A percentile compares a stretch with the other conserved stretches of the same genome.
Evolutionary conservation across 169 alveolate species (phyloP).

Genomic region (Plasmodium adleri): DNA sequence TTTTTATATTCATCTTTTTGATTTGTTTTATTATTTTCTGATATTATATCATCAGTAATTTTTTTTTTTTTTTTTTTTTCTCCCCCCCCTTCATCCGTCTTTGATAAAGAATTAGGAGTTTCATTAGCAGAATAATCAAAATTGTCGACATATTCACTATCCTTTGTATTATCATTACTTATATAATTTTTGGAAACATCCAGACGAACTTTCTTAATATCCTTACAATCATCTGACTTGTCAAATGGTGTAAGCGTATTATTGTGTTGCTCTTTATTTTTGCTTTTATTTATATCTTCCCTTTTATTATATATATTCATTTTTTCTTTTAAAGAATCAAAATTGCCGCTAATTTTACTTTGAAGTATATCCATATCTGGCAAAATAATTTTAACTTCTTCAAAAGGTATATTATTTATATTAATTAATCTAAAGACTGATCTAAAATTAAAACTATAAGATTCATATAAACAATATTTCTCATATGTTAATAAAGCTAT

Average conservation of each 20-base stretch:
- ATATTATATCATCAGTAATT: too few species aligned
- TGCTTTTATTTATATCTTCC: neutral
- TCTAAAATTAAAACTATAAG: conserved; percentile 3
- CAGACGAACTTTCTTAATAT: too few species aligned
- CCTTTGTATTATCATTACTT: neutral
- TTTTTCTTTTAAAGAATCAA: conserved; percentile 2
- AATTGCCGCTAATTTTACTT: conserved; percentile 9
- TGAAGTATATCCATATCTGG: conserved; percentile 30
- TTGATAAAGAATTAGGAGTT: too few species aligned
- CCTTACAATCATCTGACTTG: too few species aligned
- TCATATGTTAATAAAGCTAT: conserved; percentile 59
- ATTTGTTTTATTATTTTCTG: too few species aligned
- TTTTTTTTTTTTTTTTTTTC: too few species aligned
- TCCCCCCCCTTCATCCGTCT: too few species aligned
- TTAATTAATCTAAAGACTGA: conserved; percentile 42
- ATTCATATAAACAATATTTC: neutral
- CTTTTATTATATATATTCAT: neutral
- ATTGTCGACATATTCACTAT: neutral
- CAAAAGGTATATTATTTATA: neutral
- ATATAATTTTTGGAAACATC: neutral
- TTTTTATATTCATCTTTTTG: too few species aligned
- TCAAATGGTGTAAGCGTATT: too few species aligned
- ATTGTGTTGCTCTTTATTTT: neutral
- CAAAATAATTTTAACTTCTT: conserved; percentile 50
- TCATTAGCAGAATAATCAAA: neutral